A percentile compares a stretch with the other conserved stretches of the same genome.
Evolutionary conservation across 2,329 filamentous ascomycete species (phyloP).

Genomic region (Pochonia chlamydosporia): DNA sequence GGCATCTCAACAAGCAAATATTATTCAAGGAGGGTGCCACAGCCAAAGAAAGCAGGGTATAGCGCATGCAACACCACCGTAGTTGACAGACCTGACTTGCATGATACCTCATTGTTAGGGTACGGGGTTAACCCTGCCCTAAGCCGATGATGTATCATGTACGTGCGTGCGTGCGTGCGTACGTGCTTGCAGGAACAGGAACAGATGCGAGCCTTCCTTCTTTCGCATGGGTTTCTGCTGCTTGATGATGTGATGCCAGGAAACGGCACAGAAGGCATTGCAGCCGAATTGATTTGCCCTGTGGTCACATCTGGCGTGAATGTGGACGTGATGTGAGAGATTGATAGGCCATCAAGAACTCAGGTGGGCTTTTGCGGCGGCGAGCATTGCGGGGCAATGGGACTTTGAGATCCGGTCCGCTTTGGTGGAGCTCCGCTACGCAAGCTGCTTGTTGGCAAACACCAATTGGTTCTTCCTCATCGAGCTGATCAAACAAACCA

Average conservation of each 20-base stretch:
- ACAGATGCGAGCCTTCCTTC: background rate
- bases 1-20: too few species aligned
- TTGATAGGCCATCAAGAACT: too few species aligned
- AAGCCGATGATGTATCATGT: background rate
- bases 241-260: too few species aligned
- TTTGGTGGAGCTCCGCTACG: background rate
- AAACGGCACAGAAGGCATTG: too few species aligned
- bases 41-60: background rate
- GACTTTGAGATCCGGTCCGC: conserved; percentile 1
- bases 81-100: background rate
- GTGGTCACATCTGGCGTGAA: too few species aligned
- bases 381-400: background rate
- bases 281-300: too few species aligned
- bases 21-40: too few species aligned
- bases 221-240: too few species aligned
- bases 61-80: background rate
- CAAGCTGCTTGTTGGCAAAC: too few species aligned
- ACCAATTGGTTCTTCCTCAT: background rate
- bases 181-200: background rate
- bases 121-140: background rate
- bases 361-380: background rate
- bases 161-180: background rate
- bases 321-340: too few species aligned
- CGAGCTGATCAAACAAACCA: too few species aligned
- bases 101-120: background rate